Evolutionary conservation across 805 yeast genomes (phyloP).

Genomic region (Kodamaea leandrae): DNA sequence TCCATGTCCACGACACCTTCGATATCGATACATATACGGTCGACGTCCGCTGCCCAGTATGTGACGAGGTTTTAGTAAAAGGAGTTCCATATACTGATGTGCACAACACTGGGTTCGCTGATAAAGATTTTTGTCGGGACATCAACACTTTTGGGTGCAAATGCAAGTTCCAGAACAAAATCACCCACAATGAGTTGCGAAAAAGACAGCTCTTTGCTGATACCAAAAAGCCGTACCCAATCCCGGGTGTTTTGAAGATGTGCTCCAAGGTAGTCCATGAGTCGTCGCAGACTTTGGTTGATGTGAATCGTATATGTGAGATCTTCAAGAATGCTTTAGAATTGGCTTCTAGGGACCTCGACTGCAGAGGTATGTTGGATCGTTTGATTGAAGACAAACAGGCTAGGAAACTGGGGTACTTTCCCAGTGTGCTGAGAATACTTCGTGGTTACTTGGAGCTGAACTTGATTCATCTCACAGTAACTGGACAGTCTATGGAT

Average conservation of each 20-base stretch:
- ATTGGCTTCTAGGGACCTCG: not conserved
- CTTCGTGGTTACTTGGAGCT: slow-evolving; percentile 9
- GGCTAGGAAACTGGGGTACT: not conserved
- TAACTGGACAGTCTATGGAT: slow-evolving; percentile 6
- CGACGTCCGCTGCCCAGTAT: slow-evolving; percentile 3
- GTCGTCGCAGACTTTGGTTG: no score
- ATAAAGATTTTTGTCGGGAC: slow-evolving; percentile 5
- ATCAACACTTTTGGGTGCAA: not conserved
- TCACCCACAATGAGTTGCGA: not conserved
- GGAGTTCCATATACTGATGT: slow-evolving; percentile 13
- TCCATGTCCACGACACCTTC: not conserved
- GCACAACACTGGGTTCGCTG: slow-evolving; percentile 15
- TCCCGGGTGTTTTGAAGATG: not conserved
- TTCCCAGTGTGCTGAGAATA: not conserved
- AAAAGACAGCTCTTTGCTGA: not conserved
- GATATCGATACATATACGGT: not conserved
- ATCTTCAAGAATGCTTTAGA: not conserved
- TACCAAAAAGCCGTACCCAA: not conserved
- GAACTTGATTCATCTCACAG: slow-evolving; percentile 11
- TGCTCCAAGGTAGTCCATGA: not conserved
- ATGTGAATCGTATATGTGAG: not conserved
- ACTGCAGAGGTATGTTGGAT: not conserved
- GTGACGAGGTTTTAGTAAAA: not conserved
- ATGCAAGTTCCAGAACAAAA: not conserved
- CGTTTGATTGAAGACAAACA: not conserved